Conservation (phyloP, 306 rosid genomes). For the Quercus bicolor region DNA sequence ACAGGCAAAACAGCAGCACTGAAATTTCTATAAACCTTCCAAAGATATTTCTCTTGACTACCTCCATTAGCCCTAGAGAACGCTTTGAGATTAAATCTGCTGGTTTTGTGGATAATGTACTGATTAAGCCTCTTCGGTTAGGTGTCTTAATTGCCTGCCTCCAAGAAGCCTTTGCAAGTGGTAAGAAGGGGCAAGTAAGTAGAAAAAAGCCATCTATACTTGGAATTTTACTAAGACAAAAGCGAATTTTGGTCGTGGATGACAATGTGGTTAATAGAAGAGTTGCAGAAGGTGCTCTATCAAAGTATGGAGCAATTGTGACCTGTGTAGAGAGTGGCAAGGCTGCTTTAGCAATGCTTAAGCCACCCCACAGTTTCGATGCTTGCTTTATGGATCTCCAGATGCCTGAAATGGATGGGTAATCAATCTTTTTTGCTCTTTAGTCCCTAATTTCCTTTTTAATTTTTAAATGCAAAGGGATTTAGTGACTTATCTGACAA, state of each 20-base stretch:
- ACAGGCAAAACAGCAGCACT: constrained; percentile 29
- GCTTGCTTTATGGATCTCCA: constrained; percentile 99
- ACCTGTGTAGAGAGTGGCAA: constrained; percentile 75
- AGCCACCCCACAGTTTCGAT: constrained; percentile 73
- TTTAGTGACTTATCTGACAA: background rate
- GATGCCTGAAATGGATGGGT: constrained; percentile 99
- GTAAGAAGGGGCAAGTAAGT: constrained; percentile 42
- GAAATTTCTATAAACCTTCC: constrained; percentile 38
- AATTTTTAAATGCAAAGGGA: constrained; percentile 15
- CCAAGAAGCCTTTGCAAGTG: constrained; percentile 62
- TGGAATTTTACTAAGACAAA: constrained; percentile 50
- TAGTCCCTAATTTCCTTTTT: background rate
- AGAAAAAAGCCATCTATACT: constrained; percentile 50
- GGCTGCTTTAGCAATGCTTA: constrained; percentile 60
- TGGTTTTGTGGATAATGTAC: constrained; percentile 54
- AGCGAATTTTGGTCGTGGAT: constrained; percentile 82
- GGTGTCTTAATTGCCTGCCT: constrained; percentile 51
- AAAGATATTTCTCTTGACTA: constrained; percentile 68
- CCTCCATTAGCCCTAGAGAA: constrained; percentile 35
- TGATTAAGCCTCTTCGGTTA: constrained; percentile 70
- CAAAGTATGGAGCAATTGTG: constrained; percentile 75
- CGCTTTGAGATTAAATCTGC: constrained; percentile 46
- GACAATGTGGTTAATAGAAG: constrained; percentile 81
- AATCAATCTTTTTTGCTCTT: constrained; percentile 29
- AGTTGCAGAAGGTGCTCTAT: constrained; percentile 89